phyloP scores from a whole-genome alignment of 208 protist species.

The Trypanosoma rangeli region DNA sequence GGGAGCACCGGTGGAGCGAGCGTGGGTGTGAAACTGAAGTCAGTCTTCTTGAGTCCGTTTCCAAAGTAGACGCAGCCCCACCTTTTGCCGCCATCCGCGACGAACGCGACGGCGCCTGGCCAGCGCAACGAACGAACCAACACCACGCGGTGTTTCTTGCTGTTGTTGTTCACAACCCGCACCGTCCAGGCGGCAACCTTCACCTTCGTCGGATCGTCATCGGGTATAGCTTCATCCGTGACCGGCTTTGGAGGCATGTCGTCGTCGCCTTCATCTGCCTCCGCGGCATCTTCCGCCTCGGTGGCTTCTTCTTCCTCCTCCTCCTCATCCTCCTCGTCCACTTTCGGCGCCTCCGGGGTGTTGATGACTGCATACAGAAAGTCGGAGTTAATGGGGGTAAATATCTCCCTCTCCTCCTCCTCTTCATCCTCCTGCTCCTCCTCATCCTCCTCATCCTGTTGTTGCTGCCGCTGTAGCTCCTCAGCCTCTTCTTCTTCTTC shows the following conservation, averaged over 20 bases:
- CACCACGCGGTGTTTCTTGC: slow-evolving; percentile 80
- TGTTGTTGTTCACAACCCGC: slow-evolving; percentile 78
- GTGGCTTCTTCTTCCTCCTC: slow-evolving; percentile 54
- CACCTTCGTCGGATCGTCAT: slow-evolving; percentile 85
- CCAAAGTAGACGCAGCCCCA: slow-evolving; percentile 92
- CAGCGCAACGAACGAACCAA: slow-evolving; percentile 86
- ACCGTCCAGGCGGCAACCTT: slow-evolving; percentile 84
- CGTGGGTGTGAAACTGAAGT: slow-evolving; percentile 81
- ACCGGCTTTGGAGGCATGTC: slow-evolving; percentile 80
- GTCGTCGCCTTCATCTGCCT: slow-evolving; percentile 28
- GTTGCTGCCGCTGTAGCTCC: slow-evolving; percentile 45
- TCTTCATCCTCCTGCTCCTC: slow-evolving; percentile 77
- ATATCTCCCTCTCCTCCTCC: slow-evolving; percentile 87
- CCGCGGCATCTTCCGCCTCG: slow-evolving; percentile 34
- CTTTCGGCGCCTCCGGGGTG: slow-evolving; percentile 77
- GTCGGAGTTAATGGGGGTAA: slow-evolving; percentile 75
- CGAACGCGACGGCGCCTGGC: slow-evolving; percentile 87
- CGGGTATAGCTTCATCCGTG: slow-evolving; percentile 76
- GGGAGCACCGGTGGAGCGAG: slow-evolving; percentile 70
- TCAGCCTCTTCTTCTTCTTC: slow-evolving; percentile 70
- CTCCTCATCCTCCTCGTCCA: slow-evolving; percentile 80
- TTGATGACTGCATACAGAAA: slow-evolving; percentile 83
- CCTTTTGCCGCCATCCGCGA: slow-evolving; percentile 65
- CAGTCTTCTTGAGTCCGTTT: slow-evolving; percentile 86
- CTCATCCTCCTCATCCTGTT: slow-evolving; percentile 62